Base-by-base conservation (phyloP, 108 stramenopile species). In the Cyclotella kingstonii region DNA sequence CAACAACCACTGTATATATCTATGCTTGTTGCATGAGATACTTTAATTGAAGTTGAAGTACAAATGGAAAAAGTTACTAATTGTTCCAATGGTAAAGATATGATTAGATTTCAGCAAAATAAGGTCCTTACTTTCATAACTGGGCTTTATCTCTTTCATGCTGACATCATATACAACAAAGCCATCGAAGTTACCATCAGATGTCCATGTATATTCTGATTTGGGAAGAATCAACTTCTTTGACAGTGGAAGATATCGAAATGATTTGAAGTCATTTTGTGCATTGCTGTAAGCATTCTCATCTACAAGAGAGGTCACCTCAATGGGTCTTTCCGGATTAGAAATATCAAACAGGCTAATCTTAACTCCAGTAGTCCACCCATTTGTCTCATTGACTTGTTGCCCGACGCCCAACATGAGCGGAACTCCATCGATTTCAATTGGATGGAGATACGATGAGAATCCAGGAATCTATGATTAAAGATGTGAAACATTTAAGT, bases 141-240 rank as follows among this genome's bases (percentile, higher is more conserved):
- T 63, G 38, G 60, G 53, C 18, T 30, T 52, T 48, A 76, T 62
- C 30, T 68, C 33, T 27, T 58, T 45, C 27, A 47, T 0, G 5
- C 27, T 51, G 39, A 77, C 33, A 36, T 67, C 50, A 52, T 77
- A 77, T 5, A 73, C 76, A 60, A 68, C 70, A 17, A 74, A 78
- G 2, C 77, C 77, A 56, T 78, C 77, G 43, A 78, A 78, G 49
- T 70, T 71, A 15, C 67, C 66, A 19, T 51, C 54, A 0, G 19
- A 52, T 25, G 51, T 42, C 46, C 47, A 74, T 12, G 72, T 69
- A 22, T 69, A 71, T 19, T 63, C 67, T 9, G 26, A 36, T 47
- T 57, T 61, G 1, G 77, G 77, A 10, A 78, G 53, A 18, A 78
- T 78, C n/a, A 78, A 34, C 61, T 74, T 58, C 30, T 74, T 52